Base-by-base conservation (phyloP, 2,329 filamentous ascomycete species). In the Trichoderma sp. region DNA sequence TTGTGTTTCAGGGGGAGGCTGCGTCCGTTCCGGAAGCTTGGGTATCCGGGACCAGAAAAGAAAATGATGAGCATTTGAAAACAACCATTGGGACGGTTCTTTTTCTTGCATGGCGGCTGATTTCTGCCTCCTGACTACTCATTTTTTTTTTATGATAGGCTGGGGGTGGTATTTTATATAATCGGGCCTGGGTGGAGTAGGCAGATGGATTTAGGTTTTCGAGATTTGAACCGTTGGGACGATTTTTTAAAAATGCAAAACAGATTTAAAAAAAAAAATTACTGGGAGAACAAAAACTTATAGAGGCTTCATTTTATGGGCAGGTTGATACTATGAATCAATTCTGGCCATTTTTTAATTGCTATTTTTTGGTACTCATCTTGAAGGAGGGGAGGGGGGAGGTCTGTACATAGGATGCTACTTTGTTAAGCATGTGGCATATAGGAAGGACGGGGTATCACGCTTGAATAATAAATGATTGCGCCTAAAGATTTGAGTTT, bases 1-100 rank as follows among this genome's bases (percentile, higher is more conserved):
- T 67, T 67, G 61, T 67, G 63, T 68, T 68, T 67, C 64, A 17
- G 45, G 57, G 37, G 22, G 35, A 27, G 63, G 32, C 34, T 59
- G 54, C 64, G 56, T 68, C n/a, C 22, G 32, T 50, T 15, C 42
- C 25, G 53, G 32, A 27, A 42, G 32, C 27, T 57, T 58, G 52
- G 42, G 61, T 56, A 34, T 48, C 29, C 29, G 34, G 57, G 50
- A 48, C 42, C 19, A n/a, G 13, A 39, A 17, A 39, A 35, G 52
- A 27, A 66, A 59, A n/a, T 42, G 57, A 68, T 35, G 37, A 32
- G 27, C 35, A 61, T 56, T 53, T 39, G 37, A 10, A 27, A 53
- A 63, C 19, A 35, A 42, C n/a, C n/a, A 58, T 48, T 37, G 17
- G 35, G 60, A 50, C 9, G 50, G n/a, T 45, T 54, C 22, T 22